Percentiles rank a stretch among this genome's conserved stretches.
These are phyloP conservation scores for Microbotryum scabiosae DNA, from an alignment of 1,284 basidiomycete species.

Conservation along the genomic window DNA sequence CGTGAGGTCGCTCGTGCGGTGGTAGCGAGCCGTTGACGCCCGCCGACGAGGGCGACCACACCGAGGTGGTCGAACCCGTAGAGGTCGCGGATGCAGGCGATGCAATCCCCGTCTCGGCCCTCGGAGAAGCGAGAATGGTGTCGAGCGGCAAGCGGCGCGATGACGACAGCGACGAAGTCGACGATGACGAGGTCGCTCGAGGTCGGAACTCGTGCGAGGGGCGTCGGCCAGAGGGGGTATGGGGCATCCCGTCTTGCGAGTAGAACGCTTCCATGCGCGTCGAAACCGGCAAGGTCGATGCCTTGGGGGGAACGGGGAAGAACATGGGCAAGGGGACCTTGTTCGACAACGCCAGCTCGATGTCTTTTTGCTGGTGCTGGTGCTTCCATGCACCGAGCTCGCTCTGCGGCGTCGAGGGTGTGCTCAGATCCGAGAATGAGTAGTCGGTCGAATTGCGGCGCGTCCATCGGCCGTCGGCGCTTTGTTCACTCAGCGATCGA, in stretches of 20 bases:
- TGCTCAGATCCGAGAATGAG: slow-evolving; percentile 17
- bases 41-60: background rate
- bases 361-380: slow-evolving; percentile 1
- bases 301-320: slow-evolving; percentile 25
- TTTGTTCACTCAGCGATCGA: slow-evolving; percentile 9
- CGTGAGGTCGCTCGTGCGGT: background rate
- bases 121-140: slow-evolving; percentile 24
- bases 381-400: background rate
- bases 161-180: slow-evolving; percentile 2
- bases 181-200: slow-evolving; percentile 13
- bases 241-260: slow-evolving; percentile 23
- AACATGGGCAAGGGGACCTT: slow-evolving; percentile 23
- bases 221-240: slow-evolving; percentile 5
- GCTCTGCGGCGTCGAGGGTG: slow-evolving; percentile 25
- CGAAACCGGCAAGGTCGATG: background rate
- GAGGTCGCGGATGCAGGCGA: background rate
- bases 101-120: background rate
- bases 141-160: slow-evolving; percentile 19
- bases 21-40: background rate
- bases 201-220: slow-evolving; percentile 6
- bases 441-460: slow-evolving; percentile 5
- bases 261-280: slow-evolving; percentile 8
- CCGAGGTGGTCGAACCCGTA: background rate
- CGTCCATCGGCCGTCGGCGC: slow-evolving; percentile 11
- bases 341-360: slow-evolving; percentile 10